Percentiles rank a stretch among this genome's conserved stretches.
phyloP scores from a whole-genome alignment of 345 rosid genomes.

The Boechera divaricarpa region DNA sequence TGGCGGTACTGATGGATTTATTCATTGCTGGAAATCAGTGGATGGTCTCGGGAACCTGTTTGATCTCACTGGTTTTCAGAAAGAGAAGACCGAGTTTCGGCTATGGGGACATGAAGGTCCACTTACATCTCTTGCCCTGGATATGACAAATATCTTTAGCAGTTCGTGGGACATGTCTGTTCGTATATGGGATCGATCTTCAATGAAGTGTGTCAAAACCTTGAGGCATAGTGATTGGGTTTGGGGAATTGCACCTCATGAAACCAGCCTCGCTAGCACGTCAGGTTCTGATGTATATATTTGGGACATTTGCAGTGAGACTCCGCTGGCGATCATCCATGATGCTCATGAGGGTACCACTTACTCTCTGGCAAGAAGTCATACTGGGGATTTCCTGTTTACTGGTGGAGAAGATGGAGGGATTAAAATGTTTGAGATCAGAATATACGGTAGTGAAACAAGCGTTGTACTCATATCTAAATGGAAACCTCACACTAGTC shows the following conservation, averaged over 20 bases:
- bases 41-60: conserved; percentile 72
- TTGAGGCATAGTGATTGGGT: conserved; percentile 95
- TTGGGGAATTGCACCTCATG: conserved; percentile 81
- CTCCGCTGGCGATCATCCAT: conserved; percentile 55
- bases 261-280: conserved; percentile 61
- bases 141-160: conserved; percentile 66
- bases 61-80: conserved; percentile 62
- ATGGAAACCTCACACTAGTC: conserved; percentile 87
- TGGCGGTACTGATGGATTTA: conserved; percentile 93
- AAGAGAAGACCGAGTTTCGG: conserved; percentile 58
- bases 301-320: conserved; percentile 68
- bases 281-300: conserved; percentile 86
- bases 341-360: conserved; percentile 73
- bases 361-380: conserved; percentile 77
- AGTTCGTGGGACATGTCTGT: conserved; percentile 99
- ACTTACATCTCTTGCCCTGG: conserved; percentile 80
- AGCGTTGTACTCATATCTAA: conserved; percentile 61
- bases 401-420: conserved; percentile 95
- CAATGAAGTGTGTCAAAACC: conserved; percentile 64
- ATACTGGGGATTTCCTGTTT: conserved; percentile 80
- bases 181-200: conserved; percentile 83
- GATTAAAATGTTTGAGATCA: conserved; percentile 85
- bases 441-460: conserved; percentile 26
- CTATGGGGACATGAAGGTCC: conserved; percentile 96
- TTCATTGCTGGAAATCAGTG: conserved; percentile 80